Base-by-base conservation (phyloP, 2,329 filamentous ascomycete species). In the Bipolaris gigantea region DNA sequence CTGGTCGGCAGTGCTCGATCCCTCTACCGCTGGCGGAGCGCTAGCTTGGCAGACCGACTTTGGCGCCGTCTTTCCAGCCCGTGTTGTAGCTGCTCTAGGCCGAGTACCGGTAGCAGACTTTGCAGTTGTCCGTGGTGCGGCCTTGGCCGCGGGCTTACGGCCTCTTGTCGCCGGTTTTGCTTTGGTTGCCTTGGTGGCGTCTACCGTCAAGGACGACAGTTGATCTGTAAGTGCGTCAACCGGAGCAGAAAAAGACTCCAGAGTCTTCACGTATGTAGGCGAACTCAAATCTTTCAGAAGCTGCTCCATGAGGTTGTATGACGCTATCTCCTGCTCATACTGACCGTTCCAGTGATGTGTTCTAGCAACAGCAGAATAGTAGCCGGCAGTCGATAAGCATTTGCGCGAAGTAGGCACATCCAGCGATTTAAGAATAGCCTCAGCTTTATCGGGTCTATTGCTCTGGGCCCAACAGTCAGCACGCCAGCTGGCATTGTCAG, bases 351-450 rank as follows among this genome's bases (percentile, higher is more conserved):
- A 70, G 43, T 79, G 76, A 59, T 82, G 73, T 45, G 83, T 66
- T 3, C 75, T 74, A 0, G 83, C 79, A 27, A 87, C 73, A 7
- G 76, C 77, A 0, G 79, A 79, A 42, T 76, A 73, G 53, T 80
- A 74, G 0, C 81, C 77, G 36, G 87, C 79, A 21, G 83, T 83
- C 33, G 82, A 74, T n/a, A 78, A 63, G 8, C 77, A 67, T 43
- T 71, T 79, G 5, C 80, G 76, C 2, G 84, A 48, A 8, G 47
- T 45, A 10, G 55, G 38, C 2, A 50, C 30, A 16, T 61, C 50
- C 1, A 88, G 84, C 55, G 85, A 83, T 0, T 83, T 77, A 2
- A 86, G 72, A 48, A 85, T 79, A 6, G 66, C 55, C 40, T 76
- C 71, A 1, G 80, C 82, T 65, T 83, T 81, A 13, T 77, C 73